Percentiles rank a stretch among this genome's conserved stretches.
Conservation (phyloP, 2,329 filamentous ascomycete genomes). For the Leptographium flavum region DNA sequence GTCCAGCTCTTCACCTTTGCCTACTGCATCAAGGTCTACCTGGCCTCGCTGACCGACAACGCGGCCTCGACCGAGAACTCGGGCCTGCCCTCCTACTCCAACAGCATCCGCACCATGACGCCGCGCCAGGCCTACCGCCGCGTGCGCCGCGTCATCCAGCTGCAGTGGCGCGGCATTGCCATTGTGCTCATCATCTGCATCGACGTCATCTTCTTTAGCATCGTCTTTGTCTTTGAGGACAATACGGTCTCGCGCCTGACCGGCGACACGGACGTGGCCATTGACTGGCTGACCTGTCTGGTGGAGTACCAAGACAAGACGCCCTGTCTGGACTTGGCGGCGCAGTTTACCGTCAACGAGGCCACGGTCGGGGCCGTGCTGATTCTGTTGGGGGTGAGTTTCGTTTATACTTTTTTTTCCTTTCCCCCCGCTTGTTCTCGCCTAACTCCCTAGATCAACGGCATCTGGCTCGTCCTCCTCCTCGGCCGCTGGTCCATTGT, state of each 20-base stretch:
- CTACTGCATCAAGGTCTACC: constrained; percentile 92
- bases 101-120: constrained; percentile 62
- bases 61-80: constrained; percentile 57
- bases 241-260: constrained; percentile 48
- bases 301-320: constrained; percentile 45
- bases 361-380: constrained; percentile 69
- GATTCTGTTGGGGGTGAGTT: constrained; percentile 60
- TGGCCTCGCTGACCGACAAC: constrained; percentile 67
- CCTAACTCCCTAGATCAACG: constrained; percentile 48
- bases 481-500: constrained; percentile 78
- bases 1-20: constrained; percentile 74
- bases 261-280: constrained; percentile 36
- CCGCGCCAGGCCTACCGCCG: constrained; percentile 80
- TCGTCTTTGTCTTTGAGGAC: constrained; percentile 82
- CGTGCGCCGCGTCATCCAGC: constrained; percentile 69
- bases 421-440: background rate
- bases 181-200: constrained; percentile 81
- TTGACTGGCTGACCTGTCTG: constrained; percentile 63
- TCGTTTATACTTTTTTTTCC: constrained; percentile 36
- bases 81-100: constrained; percentile 58
- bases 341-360: constrained; percentile 54
- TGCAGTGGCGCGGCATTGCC: constrained; percentile 88
- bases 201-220: constrained; percentile 86
- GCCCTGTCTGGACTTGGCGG: constrained; percentile 48
- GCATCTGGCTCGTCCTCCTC: constrained; percentile 71